These are phyloP conservation scores for Lupinus albus DNA, from an alignment of 306 rosid genomes.

Conservation along the genomic window DNA sequence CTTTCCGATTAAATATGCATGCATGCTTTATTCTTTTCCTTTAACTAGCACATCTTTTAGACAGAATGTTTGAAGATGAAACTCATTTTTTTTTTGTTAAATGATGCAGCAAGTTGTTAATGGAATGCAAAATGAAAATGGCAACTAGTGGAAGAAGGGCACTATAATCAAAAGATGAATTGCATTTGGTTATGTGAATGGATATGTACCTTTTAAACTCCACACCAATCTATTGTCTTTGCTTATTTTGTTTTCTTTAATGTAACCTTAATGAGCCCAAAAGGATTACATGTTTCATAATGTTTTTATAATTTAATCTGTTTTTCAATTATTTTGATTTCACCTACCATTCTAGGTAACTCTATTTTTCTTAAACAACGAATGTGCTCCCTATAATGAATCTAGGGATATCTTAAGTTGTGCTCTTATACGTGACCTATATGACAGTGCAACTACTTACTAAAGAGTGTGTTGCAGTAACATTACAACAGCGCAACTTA, in stretches of 20 bases:
- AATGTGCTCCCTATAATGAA: no score
- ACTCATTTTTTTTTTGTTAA: constrained; percentile 8
- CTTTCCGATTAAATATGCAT: no score
- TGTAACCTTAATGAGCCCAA: constrained; percentile 18
- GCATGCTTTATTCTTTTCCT: constrained; percentile 19
- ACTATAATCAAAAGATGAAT: constrained; percentile 2
- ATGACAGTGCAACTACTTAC: no score
- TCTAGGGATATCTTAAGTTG: no score
- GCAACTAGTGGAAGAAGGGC: constrained; percentile 44
- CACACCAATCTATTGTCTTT: constrained; percentile 11
- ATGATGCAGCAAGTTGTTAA: constrained; percentile 58
- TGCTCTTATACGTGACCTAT: no score
- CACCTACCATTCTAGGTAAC: background rate
- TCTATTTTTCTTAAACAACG: no score
- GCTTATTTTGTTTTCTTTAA: constrained; percentile 21
- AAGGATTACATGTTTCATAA: constrained; percentile 3
- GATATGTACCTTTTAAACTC: background rate
- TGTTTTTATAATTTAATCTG: constrained; percentile 3
- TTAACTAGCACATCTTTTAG: background rate
- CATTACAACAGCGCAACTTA: no score
- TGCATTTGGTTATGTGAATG: background rate
- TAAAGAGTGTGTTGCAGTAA: no score
- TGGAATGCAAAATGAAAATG: constrained; percentile 56
- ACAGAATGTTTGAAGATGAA: constrained; percentile 10
- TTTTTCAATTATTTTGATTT: constrained; percentile 5